Percentiles rank a stretch among this genome's conserved stretches.
These are phyloP conservation scores for Hymenoscyphus linearis DNA, from an alignment of 2,329 filamentous ascomycete species.

Conservation along the genomic window DNA sequence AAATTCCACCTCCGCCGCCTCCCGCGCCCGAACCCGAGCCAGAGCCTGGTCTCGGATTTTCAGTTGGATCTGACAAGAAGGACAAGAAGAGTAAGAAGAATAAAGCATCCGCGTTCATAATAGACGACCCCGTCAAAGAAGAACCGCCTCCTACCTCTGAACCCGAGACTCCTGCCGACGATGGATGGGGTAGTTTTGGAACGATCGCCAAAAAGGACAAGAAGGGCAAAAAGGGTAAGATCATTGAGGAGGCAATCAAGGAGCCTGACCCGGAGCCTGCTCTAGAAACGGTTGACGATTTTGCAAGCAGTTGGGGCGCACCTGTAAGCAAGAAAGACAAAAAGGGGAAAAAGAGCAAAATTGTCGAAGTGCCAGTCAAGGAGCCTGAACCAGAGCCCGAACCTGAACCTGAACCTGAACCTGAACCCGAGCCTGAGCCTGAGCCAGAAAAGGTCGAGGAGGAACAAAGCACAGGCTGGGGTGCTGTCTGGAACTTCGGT, in stretches of 20 bases:
- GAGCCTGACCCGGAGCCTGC: slow-evolving; percentile 14
- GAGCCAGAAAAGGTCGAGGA: slow-evolving; percentile 11
- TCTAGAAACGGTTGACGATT: slow-evolving; percentile 28
- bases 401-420: slow-evolving; percentile 20
- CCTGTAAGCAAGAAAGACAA: slow-evolving; percentile 38
- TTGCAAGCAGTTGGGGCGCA: slow-evolving; percentile 30
- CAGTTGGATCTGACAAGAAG: slow-evolving; percentile 8
- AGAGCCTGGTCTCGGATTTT: slow-evolving; percentile 16
- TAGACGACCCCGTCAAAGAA: slow-evolving; percentile 8
- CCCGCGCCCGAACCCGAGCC: slow-evolving; percentile 31
- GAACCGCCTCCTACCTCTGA: slow-evolving; percentile 20
- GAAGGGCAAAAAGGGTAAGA: slow-evolving; percentile 13
- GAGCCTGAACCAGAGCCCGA: slow-evolving; percentile 26
- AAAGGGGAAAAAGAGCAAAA: slow-evolving; percentile 38
- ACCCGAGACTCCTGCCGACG: slow-evolving; percentile 26
- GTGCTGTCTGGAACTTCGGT: slow-evolving; percentile 32
- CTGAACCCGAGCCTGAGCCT: slow-evolving; percentile 29
- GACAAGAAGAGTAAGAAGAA: slow-evolving; percentile 40
- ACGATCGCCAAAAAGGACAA: slow-evolving; percentile 22
- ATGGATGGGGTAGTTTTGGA: slow-evolving; percentile 13
- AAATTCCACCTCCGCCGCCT: slow-evolving; percentile 19
- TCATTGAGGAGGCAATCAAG: slow-evolving; percentile 5
- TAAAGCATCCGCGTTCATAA: background rate
- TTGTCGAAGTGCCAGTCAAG: slow-evolving; percentile 32
- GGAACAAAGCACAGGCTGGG: slow-evolving; percentile 16